Conservation (phyloP, 2,329 filamentous ascomycete genomes). For the Rhynchosporium secalis region DNA sequence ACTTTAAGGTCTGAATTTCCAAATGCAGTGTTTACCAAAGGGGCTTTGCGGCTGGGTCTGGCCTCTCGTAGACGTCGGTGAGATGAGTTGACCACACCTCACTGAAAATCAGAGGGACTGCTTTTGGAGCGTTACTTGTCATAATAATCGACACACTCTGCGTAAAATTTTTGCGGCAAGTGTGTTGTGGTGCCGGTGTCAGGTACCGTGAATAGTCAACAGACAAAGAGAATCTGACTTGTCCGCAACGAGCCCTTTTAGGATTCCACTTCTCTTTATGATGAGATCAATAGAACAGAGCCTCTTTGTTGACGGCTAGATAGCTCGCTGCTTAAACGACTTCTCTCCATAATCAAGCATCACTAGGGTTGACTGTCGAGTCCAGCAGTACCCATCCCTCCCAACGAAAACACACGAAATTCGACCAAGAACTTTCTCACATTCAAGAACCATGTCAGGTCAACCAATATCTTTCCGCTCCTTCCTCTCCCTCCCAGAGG, state of each 20-base stretch:
- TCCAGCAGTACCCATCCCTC: not conserved
- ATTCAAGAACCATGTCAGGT: not conserved
- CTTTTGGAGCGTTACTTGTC: not conserved
- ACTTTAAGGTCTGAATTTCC: constrained; percentile 21
- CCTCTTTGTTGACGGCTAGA: too few species aligned
- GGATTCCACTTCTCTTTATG: not conserved
- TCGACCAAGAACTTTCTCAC: not conserved
- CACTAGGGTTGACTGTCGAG: not conserved
- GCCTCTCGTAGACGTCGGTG: too few species aligned
- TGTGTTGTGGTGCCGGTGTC: not conserved
- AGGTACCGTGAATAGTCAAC: not conserved
- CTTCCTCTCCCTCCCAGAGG: not conserved
- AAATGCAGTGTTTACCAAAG: not conserved
- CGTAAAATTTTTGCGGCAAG: too few species aligned
- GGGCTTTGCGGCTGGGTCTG: not conserved
- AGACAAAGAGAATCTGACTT: not conserved
- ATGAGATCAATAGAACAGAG: not conserved
- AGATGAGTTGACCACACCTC: too few species aligned
- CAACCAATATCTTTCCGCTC: not conserved
- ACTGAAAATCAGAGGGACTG: too few species aligned
- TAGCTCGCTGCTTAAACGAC: too few species aligned
- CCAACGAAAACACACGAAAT: not conserved
- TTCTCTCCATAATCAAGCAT: too few species aligned
- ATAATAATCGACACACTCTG: too few species aligned
- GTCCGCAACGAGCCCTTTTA: not conserved